phyloP scores from a whole-genome alignment of 768 basidiomycete species.

The Collybia mongolica region DNA sequence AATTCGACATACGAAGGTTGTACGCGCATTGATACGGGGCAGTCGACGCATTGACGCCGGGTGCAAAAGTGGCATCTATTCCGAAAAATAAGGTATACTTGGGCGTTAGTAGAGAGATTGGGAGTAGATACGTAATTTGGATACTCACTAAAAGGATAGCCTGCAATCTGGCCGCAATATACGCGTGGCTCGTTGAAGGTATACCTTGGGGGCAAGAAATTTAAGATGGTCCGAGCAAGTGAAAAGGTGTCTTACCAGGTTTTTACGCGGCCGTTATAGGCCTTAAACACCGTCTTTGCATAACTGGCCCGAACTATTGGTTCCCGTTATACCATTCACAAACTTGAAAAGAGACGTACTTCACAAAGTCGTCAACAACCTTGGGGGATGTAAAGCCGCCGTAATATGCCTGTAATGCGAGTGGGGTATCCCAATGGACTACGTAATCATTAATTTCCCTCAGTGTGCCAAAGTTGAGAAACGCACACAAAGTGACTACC shows the following conservation, averaged over 20 bases:
- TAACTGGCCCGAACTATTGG: slow-evolving; percentile 27
- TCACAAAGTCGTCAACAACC: slow-evolving; percentile 46
- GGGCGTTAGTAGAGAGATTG: too few relatives aligned
- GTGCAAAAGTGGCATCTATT: slow-evolving; percentile 37
- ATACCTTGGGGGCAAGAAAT: slow-evolving; percentile 32
- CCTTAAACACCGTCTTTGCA: slow-evolving; percentile 47
- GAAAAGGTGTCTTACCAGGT: slow-evolving; percentile 32
- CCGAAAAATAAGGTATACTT: background rate
- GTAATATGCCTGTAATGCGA: slow-evolving; percentile 46
- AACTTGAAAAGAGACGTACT: slow-evolving; percentile 24
- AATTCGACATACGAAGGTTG: slow-evolving; percentile 33
- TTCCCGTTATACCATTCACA: background rate
- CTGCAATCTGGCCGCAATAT: slow-evolving; percentile 33
- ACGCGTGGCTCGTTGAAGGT: slow-evolving; percentile 54
- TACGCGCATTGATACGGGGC: slow-evolving; percentile 46
- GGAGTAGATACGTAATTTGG: background rate
- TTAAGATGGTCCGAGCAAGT: background rate
- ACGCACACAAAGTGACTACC: slow-evolving; percentile 49
- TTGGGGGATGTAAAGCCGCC: slow-evolving; percentile 46
- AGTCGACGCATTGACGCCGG: slow-evolving; percentile 39
- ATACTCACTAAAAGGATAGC: slow-evolving; percentile 41
- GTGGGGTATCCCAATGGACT: slow-evolving; percentile 53
- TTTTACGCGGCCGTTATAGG: slow-evolving; percentile 46
- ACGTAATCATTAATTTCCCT: background rate
- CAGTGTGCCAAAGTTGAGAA: background rate